A percentile compares a stretch with the other conserved stretches of the same genome.
Conservation (phyloP, 2,329 filamentous ascomycete species). For the Cercospora zeae-maydis region DNA sequence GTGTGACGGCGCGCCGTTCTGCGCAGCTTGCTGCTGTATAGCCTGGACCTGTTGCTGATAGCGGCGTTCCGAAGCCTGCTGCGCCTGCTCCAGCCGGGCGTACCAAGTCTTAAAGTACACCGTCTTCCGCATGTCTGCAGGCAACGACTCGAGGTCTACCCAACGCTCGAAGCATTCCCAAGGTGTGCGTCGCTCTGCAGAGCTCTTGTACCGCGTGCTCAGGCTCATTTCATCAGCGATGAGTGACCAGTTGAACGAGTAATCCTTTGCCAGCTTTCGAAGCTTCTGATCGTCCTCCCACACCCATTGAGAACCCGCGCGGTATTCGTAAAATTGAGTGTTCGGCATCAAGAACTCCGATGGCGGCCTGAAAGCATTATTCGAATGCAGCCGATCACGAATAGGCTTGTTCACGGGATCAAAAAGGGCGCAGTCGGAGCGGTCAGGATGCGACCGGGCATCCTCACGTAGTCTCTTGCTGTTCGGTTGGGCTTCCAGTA, state of each 20-base stretch:
- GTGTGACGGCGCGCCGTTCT: conserved; percentile 40
- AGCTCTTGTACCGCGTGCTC: conserved; percentile 74
- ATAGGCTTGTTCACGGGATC: conserved; percentile 84
- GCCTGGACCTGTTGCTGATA: conserved; percentile 55
- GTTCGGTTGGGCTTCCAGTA: conserved; percentile 35
- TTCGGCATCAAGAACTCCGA: conserved; percentile 88
- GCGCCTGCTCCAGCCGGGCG: conserved; percentile 59
- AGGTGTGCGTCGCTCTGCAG: conserved; percentile 82
- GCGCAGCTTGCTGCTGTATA: conserved; percentile 50
- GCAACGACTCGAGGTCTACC: conserved; percentile 86
- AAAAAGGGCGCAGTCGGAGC: conserved; percentile 79
- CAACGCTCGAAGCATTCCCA: conserved; percentile 99
- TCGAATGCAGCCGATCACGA: conserved; percentile 82
- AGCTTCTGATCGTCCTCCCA: conserved; percentile 86
- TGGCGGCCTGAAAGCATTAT: conserved; percentile 88
- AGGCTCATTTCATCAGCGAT: conserved; percentile 77
- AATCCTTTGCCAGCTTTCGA: conserved; percentile 78
- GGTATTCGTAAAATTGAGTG: conserved; percentile 83
- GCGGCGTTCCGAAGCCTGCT: conserved; percentile 56
- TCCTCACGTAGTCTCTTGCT: conserved; percentile 41
- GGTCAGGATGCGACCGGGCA: conserved; percentile 60
- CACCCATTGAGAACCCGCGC: conserved; percentile 87
- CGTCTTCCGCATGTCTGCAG: conserved; percentile 89
- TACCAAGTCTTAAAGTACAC: conserved; percentile 84
- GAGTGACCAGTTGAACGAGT: conserved; percentile 96